These are phyloP conservation scores for Trichosporon sp. DNA, from an alignment of 1,284 basidiomycete genomes.

Conservation along the genomic window DNA sequence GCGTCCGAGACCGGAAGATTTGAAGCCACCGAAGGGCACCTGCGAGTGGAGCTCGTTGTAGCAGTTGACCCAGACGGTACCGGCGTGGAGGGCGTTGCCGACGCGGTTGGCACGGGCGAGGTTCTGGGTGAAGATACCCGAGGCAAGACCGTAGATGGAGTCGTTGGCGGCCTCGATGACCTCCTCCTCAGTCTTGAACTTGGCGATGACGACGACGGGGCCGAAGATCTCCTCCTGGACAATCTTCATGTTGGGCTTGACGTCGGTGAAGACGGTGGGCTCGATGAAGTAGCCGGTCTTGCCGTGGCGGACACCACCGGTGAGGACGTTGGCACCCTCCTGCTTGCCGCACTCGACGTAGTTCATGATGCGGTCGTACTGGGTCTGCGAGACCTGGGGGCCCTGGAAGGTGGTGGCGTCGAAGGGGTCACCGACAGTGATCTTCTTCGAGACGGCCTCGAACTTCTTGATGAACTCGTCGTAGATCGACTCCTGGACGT, in stretches of 20 bases:
- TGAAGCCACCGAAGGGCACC: conserved; percentile 86
- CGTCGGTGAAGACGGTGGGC: conserved; percentile 79
- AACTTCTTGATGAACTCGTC: conserved; percentile 60
- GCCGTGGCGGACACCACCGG: conserved; percentile 75
- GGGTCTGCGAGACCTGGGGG: conserved; percentile 69
- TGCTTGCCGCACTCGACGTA: conserved; percentile 85
- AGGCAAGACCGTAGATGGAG: conserved; percentile 81
- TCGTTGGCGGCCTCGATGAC: conserved; percentile 80
- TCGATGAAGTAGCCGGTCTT: conserved; percentile 64
- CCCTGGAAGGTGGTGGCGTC: conserved; percentile 71
- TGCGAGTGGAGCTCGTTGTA: conserved; percentile 67
- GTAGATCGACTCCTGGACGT: conserved; percentile 79
- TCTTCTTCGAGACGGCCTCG: conserved; percentile 39
- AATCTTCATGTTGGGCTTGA: conserved; percentile 78
- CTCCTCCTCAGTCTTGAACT: conserved; percentile 76
- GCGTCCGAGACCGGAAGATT: conserved; percentile 52
- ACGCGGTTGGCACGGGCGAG: conserved; percentile 73
- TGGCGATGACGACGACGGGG: conserved; percentile 62
- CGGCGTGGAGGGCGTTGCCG: conserved; percentile 76
- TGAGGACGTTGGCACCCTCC: conserved; percentile 77
- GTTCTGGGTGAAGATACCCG: conserved; percentile 81
- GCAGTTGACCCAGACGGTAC: conserved; percentile 70
- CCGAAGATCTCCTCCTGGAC: conserved; percentile 90
- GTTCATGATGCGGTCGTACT: conserved; percentile 71
- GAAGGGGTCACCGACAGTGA: conserved; percentile 70